Evolutionary conservation across 176 grass and related monocot species (phyloP).

Genomic region (Pontederia crassipes): DNA sequence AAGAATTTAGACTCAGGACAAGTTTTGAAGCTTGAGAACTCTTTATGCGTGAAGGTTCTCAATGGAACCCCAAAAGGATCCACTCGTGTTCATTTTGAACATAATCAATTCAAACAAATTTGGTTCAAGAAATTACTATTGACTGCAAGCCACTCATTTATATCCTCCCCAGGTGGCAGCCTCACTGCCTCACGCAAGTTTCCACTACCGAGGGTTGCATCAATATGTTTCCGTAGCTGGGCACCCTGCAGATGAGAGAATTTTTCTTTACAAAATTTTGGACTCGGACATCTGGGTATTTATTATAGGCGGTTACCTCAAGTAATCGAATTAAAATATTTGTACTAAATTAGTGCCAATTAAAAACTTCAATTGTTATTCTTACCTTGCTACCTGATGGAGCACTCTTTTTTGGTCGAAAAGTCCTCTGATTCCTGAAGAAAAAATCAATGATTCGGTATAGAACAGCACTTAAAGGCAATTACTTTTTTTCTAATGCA

Average conservation of each 20-base stretch:
- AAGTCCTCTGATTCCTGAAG: constrained; percentile 90
- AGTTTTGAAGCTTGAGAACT: no score
- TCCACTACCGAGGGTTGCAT: constrained; percentile 95
- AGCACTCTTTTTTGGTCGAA: constrained; percentile 95
- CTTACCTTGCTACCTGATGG: constrained; percentile 91
- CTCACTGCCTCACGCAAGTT: constrained; percentile 98
- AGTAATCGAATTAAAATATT: background rate
- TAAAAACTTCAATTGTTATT: no score
- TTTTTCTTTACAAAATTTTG: no score
- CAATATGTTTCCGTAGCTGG: constrained; percentile 88
- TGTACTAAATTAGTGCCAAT: background rate
- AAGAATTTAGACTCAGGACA: background rate
- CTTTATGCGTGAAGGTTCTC: background rate
- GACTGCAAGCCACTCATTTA: constrained; percentile 98
- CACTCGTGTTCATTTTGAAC: no score
- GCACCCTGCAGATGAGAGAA: constrained; percentile 56
- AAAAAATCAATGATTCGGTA: background rate
- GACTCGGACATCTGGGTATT: no score
- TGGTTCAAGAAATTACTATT: constrained; percentile 63
- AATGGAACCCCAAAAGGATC: background rate
- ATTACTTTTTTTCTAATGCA: no score
- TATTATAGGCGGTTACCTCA: no score
- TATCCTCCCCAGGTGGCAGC: constrained; percentile 91
- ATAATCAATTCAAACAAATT: background rate
- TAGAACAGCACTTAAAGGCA: no score